Conservation (phyloP, 345 rosid species). For the Iberis pinnata region DNA sequence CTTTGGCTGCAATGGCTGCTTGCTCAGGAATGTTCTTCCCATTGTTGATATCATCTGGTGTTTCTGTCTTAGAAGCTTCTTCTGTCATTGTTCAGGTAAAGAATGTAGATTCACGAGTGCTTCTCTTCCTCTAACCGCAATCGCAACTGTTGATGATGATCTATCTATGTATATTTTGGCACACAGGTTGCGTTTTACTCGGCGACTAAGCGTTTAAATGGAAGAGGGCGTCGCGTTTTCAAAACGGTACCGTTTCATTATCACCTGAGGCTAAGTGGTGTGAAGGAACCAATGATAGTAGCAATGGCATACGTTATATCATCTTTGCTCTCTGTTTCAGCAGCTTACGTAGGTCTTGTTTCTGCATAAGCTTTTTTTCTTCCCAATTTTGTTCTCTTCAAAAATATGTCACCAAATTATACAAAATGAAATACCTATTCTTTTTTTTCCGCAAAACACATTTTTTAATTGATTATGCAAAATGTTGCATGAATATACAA, state of each 20-base stretch:
- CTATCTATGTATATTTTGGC: background rate
- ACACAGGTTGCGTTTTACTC: slow-evolving; percentile 24
- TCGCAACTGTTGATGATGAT: background rate
- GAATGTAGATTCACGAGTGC: background rate
- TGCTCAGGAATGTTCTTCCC: slow-evolving; percentile 93
- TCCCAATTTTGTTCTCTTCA: too few species aligned
- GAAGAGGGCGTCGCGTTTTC: slow-evolving; percentile 26
- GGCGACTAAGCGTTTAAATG: slow-evolving; percentile 21
- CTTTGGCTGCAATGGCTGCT: slow-evolving; percentile 93
- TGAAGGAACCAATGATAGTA: slow-evolving; percentile 27
- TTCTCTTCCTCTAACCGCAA: too few species aligned
- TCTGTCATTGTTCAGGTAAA: slow-evolving; percentile 64
- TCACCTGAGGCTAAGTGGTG: slow-evolving; percentile 26
- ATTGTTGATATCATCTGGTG: slow-evolving; percentile 67
- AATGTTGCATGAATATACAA: too few species aligned
- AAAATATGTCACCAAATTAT: too few species aligned
- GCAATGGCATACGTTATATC: slow-evolving; percentile 29
- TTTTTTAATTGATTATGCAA: too few species aligned
- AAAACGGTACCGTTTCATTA: slow-evolving; percentile 31
- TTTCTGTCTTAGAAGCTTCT: slow-evolving; percentile 57
- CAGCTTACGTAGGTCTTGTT: slow-evolving; percentile 30
- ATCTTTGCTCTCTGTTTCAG: slow-evolving; percentile 29
- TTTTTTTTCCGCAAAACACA: too few species aligned
- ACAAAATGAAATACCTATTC: too few species aligned
- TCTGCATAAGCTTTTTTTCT: slow-evolving; percentile 21